Evolutionary conservation across 106 monocot species (phyloP).

Genomic region (Gastrodia elata): DNA sequence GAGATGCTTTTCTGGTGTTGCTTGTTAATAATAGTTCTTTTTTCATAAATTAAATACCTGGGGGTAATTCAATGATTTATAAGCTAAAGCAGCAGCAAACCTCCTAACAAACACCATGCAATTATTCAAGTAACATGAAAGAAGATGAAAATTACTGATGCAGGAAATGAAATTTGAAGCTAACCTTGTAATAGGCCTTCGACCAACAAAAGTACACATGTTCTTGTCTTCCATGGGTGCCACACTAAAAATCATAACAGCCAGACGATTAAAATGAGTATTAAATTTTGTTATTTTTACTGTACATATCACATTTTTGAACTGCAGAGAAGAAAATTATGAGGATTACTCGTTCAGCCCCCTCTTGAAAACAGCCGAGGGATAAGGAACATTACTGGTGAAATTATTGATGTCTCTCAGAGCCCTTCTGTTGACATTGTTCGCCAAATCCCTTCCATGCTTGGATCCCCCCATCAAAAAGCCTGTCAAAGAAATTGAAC

Average conservation of each 20-base stretch:
- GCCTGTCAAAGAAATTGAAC: neutral
- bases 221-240: slow-evolving; percentile 20
- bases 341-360: slow-evolving; percentile 34
- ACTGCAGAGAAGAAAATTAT: neutral
- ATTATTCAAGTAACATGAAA: slow-evolving; percentile 2
- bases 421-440: slow-evolving; percentile 38
- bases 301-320: neutral
- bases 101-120: slow-evolving; percentile 32
- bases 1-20: neutral
- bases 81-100: slow-evolving; percentile 56
- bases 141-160: neutral
- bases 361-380: slow-evolving; percentile 42
- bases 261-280: neutral
- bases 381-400: slow-evolving; percentile 22
- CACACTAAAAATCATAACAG: slow-evolving; percentile 26
- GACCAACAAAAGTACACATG: neutral
- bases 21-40: neutral
- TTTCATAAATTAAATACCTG: slow-evolving; percentile 24
- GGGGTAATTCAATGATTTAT: slow-evolving; percentile 27
- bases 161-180: neutral
- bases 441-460: slow-evolving; percentile 18
- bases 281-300: neutral
- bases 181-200: slow-evolving; percentile 75
- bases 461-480: slow-evolving; percentile 1
- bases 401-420: slow-evolving; percentile 73